Evolutionary conservation across 805 yeast genomes (phyloP), one percentile per base, ranked within the genome.

Genomic region (Sporopachydermia lactativora): DNA sequence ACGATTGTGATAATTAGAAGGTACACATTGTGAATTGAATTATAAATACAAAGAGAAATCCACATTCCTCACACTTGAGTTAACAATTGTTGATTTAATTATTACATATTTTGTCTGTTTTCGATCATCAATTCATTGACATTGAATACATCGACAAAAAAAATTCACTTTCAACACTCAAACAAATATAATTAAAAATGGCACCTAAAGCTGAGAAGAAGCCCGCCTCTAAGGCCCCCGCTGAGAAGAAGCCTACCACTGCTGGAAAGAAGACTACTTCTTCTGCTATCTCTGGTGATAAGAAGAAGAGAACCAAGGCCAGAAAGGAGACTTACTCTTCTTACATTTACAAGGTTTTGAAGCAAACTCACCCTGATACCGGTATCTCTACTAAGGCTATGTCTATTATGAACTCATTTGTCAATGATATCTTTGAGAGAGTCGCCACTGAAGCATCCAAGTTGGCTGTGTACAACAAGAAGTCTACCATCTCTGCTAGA

Each of bases 351-450:
- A 89, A 89, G 71, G 96, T 88, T 53, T 81, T 89, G 65, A 88
- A 88, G 71, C 96, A 89, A 76, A 88, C 96, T 49, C 97, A 89
- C 71, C 97, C 96, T 67, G 96, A 89, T 67, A 89, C 97, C 49
- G 97, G 96, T 84, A 89, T 89, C 65, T 88, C 97, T 57, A 95
- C 86, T 71, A 83, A 85, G 65, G 95, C 97, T 51, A 89, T 89
- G 95, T 85, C 95, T 52, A 89, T 89, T 66, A 80, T 89, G 89
- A 89, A 89, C 82, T 89, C 96, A 36, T 89, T 89, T 57, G 96
- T 89, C 55, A 88, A 86, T 71, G 96, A 89, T 70, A 85, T 88
- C 63, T 89, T 88, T 62, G 96, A 88, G 75, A 88, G 97, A 75
- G 82, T 89, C 58, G 96, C 96, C 56, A 69, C 89, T 57, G 96